Base-by-base conservation (phyloP, 2,329 filamentous ascomycete genomes). In the Verticillium alfalfae region DNA sequence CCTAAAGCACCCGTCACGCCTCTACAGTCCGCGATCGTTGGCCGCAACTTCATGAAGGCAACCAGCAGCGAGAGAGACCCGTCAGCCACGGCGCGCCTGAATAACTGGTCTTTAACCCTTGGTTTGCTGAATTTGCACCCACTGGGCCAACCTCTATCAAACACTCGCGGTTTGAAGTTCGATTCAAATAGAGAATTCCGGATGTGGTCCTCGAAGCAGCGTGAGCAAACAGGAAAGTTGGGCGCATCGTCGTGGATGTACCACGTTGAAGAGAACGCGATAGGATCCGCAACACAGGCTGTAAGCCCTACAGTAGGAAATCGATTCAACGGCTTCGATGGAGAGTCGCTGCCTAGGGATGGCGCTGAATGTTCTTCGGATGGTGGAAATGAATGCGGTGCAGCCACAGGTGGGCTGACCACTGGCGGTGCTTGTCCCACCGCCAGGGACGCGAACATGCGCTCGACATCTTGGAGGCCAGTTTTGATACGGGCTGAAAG, bases 161-260 rank as follows among this genome's bases (percentile, higher is more conserved):
- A 63, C 0, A 64, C 60, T 2, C 63, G 60, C 8, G 60, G 64
- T 0, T 49, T 56, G 58, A 79, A 79, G 0, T 65, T 61, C 38
- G 65, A 41, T 6, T 67, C 55, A 60, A 76, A 72, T 1, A 36
- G 60, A 0, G 72, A 73, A 5, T 68, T 59, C 61, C 69, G 69
- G n/a, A 79, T 73, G 34, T 74, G 60, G 59, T 77, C 71, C 7
- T 72, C 69, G 59, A 77, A 78, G 65, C 77, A 79, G 2, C 70
- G 65, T 2, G 74, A 71, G 62, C 77, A 79, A 57, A 78, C 68
- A 2, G 67, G 55, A 22, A 71, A 76, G 1, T 69, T 65, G 0
- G 75, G 72, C 0, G 70, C 71, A 1, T 64, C 60, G 0, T 70
- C 62, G 45, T 79, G 74, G 3, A 66, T 67, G 64, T 77, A 76